Percentiles rank a stretch among this genome's conserved stretches.
These are phyloP conservation scores for Pisolithus marmoratus DNA, from an alignment of 768 basidiomycete genomes.

Conservation along the genomic window DNA sequence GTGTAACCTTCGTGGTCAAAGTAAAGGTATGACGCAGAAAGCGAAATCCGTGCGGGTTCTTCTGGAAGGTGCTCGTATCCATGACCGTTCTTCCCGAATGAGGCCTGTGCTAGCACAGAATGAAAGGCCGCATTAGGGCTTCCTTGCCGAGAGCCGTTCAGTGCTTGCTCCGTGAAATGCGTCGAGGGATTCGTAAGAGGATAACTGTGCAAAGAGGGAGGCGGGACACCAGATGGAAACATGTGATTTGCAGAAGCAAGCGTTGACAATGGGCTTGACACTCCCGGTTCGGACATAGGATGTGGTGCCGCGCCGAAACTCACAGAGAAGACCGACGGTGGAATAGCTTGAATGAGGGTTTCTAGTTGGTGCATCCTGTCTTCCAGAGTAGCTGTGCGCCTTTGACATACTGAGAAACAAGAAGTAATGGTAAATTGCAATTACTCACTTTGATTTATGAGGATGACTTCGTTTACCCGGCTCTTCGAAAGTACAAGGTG, in stretches of 20 bases:
- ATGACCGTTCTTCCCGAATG: conserved; percentile 20
- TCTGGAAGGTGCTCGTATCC: conserved; percentile 44
- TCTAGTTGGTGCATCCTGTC: conserved; percentile 88
- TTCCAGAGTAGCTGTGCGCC: conserved; percentile 77
- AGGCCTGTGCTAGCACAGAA: conserved; percentile 33
- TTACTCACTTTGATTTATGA: conserved; percentile 79
- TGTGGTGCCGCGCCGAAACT: conserved; percentile 36
- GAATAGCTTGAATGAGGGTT: conserved; percentile 78
- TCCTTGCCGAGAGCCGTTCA: conserved; percentile 38
- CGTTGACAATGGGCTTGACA: conserved; percentile 29
- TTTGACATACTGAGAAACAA: conserved; percentile 20
- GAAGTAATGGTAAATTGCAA: conserved; percentile 1
- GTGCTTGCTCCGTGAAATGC: conserved; percentile 54
- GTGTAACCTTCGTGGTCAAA: conserved; percentile 86
- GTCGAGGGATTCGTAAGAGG: conserved; percentile 79
- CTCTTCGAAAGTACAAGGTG: conserved; percentile 82
- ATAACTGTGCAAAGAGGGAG: conserved; percentile 70
- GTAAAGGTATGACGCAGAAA: conserved; percentile 78
- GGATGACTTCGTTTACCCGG: conserved; percentile 81
- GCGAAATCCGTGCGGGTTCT: conserved; percentile 55
- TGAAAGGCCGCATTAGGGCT: conserved; percentile 40
- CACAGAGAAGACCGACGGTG: conserved; percentile 71
- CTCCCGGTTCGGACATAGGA: conserved; percentile 29
- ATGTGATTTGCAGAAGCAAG: conserved; percentile 36
- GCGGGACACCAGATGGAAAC: conserved; percentile 60